These are phyloP conservation scores for Wickerhamomyces queroliae DNA, from an alignment of 805 yeast species.

Conservation along the genomic window DNA sequence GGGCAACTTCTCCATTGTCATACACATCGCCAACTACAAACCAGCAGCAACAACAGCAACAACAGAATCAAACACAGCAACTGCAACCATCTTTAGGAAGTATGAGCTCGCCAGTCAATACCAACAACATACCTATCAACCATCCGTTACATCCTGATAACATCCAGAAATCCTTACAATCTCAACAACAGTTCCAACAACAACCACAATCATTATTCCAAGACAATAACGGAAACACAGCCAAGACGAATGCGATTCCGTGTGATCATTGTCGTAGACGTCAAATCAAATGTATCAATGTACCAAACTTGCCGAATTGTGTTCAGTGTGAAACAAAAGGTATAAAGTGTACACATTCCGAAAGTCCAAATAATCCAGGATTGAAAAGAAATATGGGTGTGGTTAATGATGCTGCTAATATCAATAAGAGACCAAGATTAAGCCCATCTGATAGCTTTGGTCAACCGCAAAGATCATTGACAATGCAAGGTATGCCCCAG, in stretches of 20 bases:
- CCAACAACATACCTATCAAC: slow-evolving; percentile 7
- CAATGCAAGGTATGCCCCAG: too few relatives aligned
- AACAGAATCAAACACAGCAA: neutral
- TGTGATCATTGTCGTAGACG: slow-evolving; percentile 84
- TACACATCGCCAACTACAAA: slow-evolving; percentile 4
- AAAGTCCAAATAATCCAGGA: slow-evolving; percentile 38
- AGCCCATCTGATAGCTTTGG: slow-evolving; percentile 25
- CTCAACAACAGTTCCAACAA: slow-evolving; percentile 3
- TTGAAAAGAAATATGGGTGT: slow-evolving; percentile 27
- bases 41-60: neutral
- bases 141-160: slow-evolving; percentile 4
- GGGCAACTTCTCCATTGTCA: slow-evolving; percentile 14
- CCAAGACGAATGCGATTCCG: slow-evolving; percentile 31
- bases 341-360: slow-evolving; percentile 70
- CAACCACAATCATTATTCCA: slow-evolving; percentile 1
- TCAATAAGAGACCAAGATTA: slow-evolving; percentile 3
- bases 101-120: slow-evolving; percentile 3
- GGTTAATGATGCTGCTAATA: slow-evolving; percentile 7
- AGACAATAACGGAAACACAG: slow-evolving; percentile 5
- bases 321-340: slow-evolving; percentile 73
- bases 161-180: slow-evolving; percentile 3
- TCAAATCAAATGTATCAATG: slow-evolving; percentile 71
- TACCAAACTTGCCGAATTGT: slow-evolving; percentile 59
- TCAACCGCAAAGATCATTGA: slow-evolving; percentile 10
- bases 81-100: neutral